A percentile compares a stretch with the other conserved stretches of the same genome.
These are phyloP conservation scores for Russula earlei DNA, from an alignment of 768 basidiomycete species.

Conservation along the genomic window DNA sequence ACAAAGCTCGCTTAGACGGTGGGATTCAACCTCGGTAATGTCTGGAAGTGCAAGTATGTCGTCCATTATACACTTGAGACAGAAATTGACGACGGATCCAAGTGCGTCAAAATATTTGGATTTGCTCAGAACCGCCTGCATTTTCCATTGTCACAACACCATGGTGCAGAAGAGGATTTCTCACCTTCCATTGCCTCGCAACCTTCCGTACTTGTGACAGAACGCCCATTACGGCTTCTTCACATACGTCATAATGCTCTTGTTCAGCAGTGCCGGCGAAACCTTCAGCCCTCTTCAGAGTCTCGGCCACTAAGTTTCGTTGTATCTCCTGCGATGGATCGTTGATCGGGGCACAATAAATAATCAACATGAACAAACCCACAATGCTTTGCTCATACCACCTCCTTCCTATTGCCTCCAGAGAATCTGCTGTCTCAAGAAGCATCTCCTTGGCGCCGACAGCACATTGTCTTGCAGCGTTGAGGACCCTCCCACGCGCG, in stretches of 20 bases:
- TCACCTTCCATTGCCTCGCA: constrained; percentile 66
- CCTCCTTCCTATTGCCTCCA: constrained; percentile 52
- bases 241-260: constrained; percentile 67
- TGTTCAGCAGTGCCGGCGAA: constrained; percentile 65
- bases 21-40: constrained; percentile 83
- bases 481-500: constrained; percentile 30
- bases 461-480: constrained; percentile 24
- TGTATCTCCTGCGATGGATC: constrained; percentile 37
- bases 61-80: constrained; percentile 54
- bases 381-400: constrained; percentile 69
- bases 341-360: background rate
- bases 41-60: constrained; percentile 73
- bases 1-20: constrained; percentile 73
- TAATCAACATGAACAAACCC: constrained; percentile 25
- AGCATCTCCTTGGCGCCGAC: constrained; percentile 36
- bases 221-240: constrained; percentile 52
- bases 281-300: constrained; percentile 47
- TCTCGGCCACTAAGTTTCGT: constrained; percentile 35
- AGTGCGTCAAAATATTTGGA: constrained; percentile 63
- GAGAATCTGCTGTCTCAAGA: constrained; percentile 39
- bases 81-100: constrained; percentile 61
- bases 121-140: constrained; percentile 57
- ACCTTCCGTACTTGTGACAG: constrained; percentile 54
- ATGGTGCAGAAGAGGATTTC: constrained; percentile 15
- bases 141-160: constrained; percentile 1